phyloP scores from a whole-genome alignment of 805 yeast species.

The Wickerhamomyces ciferrii region DNA sequence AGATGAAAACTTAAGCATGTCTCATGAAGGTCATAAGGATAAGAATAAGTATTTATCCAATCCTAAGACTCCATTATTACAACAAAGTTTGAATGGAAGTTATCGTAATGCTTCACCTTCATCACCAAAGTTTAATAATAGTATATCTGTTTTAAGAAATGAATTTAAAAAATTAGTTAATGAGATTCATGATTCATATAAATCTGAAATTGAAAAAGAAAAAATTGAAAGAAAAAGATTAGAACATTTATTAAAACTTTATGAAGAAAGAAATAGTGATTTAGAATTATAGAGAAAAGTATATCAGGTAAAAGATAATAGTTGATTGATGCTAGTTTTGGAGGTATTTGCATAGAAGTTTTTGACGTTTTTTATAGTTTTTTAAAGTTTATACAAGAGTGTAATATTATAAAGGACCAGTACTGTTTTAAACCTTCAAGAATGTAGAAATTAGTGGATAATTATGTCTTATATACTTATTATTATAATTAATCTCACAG shows the following conservation, averaged over 20 bases:
- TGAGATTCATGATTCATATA: slow-evolving; percentile 58
- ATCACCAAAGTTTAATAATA: slow-evolving; percentile 26
- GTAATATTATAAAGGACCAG: too few relatives aligned
- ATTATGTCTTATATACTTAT: too few relatives aligned
- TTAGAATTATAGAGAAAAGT: slow-evolving; percentile 2
- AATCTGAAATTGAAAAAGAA: slow-evolving; percentile 52
- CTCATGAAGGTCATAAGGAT: slow-evolving; percentile 10
- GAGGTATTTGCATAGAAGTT: too few relatives aligned
- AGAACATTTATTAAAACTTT: slow-evolving; percentile 32
- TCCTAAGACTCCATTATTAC: slow-evolving; percentile 19
- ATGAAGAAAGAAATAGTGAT: slow-evolving; percentile 14
- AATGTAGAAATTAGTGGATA: too few relatives aligned
- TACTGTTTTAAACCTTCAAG: too few relatives aligned
- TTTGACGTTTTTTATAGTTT: too few relatives aligned
- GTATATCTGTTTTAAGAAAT: slow-evolving; percentile 52
- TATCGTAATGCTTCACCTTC: slow-evolving; percentile 11
- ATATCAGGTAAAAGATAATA: too few relatives aligned
- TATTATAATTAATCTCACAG: too few relatives aligned
- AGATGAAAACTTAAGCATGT: slow-evolving; percentile 16
- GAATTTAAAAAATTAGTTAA: slow-evolving; percentile 65
- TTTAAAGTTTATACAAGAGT: too few relatives aligned
- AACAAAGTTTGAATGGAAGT: slow-evolving; percentile 10
- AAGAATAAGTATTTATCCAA: slow-evolving; percentile 3
- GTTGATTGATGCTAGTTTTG: too few relatives aligned
- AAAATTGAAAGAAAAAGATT: slow-evolving; percentile 43